These are phyloP conservation scores for Chaetomiaceae sp. DNA, from an alignment of 2,329 filamentous ascomycete genomes.

Conservation along the genomic window DNA sequence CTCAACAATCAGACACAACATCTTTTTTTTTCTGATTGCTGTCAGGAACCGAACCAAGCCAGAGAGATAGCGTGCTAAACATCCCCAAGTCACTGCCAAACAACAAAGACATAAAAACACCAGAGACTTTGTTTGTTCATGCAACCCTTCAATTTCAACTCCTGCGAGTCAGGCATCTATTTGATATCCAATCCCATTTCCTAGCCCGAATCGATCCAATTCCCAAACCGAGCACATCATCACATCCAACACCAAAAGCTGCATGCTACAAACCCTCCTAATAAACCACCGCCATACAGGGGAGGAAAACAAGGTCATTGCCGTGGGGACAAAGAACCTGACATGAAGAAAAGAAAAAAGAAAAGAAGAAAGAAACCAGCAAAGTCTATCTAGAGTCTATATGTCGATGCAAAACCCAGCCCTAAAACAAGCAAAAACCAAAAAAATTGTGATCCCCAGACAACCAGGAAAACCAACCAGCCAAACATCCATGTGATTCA, in stretches of 20 bases:
- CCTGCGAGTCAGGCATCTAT: constrained; percentile 2
- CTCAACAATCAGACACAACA: no score
- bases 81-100: no score
- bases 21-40: no score
- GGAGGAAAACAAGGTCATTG: constrained; percentile 6
- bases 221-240: neutral
- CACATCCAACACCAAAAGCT: neutral
- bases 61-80: no score
- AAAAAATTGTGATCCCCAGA: neutral
- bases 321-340: constrained; percentile 7
- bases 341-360: no score
- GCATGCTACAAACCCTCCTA: constrained; percentile 14
- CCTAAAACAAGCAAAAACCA: neutral
- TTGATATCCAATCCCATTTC: neutral
- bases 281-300: neutral
- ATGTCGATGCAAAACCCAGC: no score
- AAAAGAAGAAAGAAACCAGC: constrained; percentile 4
- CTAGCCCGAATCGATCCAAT: neutral
- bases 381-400: constrained; percentile 16
- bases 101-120: no score
- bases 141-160: neutral
- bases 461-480: neutral
- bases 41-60: no score
- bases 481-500: no score
- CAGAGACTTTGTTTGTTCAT: no score